phyloP scores from a whole-genome alignment of 495 filamentous ascomycete genomes.

The Umbilicaria muhlenbergii region DNA sequence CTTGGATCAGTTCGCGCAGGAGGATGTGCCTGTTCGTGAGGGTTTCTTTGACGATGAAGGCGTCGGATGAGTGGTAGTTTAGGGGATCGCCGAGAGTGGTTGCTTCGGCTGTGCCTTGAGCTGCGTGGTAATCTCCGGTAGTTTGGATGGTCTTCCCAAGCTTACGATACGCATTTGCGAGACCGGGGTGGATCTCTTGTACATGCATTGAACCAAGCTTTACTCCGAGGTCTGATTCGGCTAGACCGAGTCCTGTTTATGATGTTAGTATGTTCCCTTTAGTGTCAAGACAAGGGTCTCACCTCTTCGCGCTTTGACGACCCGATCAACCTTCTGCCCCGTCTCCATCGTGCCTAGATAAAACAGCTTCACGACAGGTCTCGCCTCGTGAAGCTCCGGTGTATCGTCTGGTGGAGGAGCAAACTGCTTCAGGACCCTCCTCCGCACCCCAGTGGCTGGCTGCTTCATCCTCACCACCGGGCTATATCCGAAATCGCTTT shows the following conservation, averaged over 20 bases:
- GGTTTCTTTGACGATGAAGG: constrained; percentile 97
- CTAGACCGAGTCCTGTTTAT: constrained; percentile 62
- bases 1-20: constrained; percentile 83
- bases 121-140: constrained; percentile 90
- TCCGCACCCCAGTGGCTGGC: constrained; percentile 85
- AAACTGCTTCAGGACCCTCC: constrained; percentile 96
- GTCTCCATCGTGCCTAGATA: constrained; percentile 92
- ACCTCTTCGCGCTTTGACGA: constrained; percentile 89
- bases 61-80: constrained; percentile 87
- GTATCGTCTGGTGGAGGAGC: constrained; percentile 96
- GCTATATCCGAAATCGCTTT: constrained; percentile 96
- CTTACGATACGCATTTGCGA: constrained; percentile 83
- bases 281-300: constrained; percentile 15
- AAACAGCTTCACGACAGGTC: constrained; percentile 87
- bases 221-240: constrained; percentile 86
- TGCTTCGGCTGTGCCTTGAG: constrained; percentile 91
- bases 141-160: constrained; percentile 85
- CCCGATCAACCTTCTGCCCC: constrained; percentile 83
- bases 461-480: constrained; percentile 92
- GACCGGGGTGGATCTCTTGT: constrained; percentile 78
- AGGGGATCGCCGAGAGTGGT: constrained; percentile 89
- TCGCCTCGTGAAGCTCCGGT: constrained; percentile 75
- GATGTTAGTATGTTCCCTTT: not conserved
- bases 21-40: constrained; percentile 97
- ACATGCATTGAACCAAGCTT: constrained; percentile 72